A percentile compares a stretch with the other conserved stretches of the same genome.
These are phyloP conservation scores for Lyophyllum atratum DNA, from an alignment of 768 basidiomycete species.

Conservation along the genomic window DNA sequence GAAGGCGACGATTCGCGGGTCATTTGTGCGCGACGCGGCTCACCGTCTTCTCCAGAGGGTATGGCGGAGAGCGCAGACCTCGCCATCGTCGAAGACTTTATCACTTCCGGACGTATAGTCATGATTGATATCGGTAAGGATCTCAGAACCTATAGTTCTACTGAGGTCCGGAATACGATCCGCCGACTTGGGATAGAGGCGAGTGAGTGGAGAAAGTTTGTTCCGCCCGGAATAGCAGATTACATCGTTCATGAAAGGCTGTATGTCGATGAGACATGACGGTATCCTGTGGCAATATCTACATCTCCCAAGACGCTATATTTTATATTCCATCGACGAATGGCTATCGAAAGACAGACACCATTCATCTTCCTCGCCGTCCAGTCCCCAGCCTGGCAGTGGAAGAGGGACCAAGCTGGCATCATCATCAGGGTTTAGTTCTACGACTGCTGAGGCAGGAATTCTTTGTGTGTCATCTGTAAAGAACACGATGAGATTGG, in stretches of 20 bases:
- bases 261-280: constrained; percentile 3
- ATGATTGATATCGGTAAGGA: constrained; percentile 63
- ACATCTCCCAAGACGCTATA: not conserved
- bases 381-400: not conserved
- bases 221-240: constrained; percentile 17
- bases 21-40: constrained; percentile 55
- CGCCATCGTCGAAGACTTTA: constrained; percentile 47
- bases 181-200: constrained; percentile 21
- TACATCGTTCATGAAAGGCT: constrained; percentile 20
- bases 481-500: not conserved
- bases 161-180: constrained; percentile 55
- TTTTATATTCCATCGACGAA: not conserved
- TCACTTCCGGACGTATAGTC: constrained; percentile 50
- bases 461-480: not conserved
- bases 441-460: not conserved
- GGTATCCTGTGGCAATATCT: not conserved
- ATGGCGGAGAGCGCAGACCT: constrained; percentile 15
- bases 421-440: not conserved
- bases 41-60: constrained; percentile 10
- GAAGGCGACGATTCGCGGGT: constrained; percentile 55
- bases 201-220: constrained; percentile 18
- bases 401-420: not conserved
- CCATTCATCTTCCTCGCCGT: not conserved
- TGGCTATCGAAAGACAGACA: not conserved
- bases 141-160: constrained; percentile 69